These are phyloP conservation scores for Penicillium daleae DNA, from an alignment of 495 filamentous ascomycete genomes.

Conservation along the genomic window DNA sequence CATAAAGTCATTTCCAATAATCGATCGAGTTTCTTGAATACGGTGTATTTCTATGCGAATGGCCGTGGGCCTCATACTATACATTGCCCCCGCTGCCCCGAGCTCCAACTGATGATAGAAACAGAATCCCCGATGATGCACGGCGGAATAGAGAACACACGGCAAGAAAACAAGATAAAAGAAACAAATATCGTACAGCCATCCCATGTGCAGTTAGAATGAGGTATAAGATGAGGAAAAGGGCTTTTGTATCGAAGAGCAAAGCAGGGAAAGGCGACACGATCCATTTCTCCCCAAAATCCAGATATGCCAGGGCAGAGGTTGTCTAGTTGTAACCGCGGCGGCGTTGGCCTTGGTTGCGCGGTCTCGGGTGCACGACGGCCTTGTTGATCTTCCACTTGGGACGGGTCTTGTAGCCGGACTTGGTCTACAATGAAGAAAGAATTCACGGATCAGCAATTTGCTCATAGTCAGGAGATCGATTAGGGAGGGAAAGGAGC, in stretches of 20 bases:
- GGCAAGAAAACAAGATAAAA: constrained; percentile 19
- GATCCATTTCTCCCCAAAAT: neutral
- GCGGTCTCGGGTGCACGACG: constrained; percentile 71
- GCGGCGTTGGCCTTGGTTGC: constrained; percentile 75
- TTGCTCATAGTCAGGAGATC: neutral
- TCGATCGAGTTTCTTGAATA: neutral
- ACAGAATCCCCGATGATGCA: constrained; percentile 19
- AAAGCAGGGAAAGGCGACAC: neutral
- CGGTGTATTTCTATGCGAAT: constrained; percentile 12
- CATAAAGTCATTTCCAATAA: neutral
- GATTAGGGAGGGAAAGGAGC: constrained; percentile 38
- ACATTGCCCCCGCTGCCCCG: constrained; percentile 21
- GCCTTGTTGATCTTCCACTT: constrained; percentile 78
- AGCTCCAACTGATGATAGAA: constrained; percentile 22
- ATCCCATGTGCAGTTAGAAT: constrained; percentile 17
- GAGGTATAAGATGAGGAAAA: constrained; percentile 28
- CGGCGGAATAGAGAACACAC: constrained; percentile 9
- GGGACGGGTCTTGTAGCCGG: constrained; percentile 91
- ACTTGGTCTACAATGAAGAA: constrained; percentile 70
- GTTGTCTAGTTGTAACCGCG: constrained; percentile 49
- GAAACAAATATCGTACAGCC: constrained; percentile 35
- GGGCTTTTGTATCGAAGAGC: constrained; percentile 17
- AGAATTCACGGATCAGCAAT: constrained; percentile 22
- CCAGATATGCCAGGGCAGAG: neutral
- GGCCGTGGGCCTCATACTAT: constrained; percentile 30